Evolutionary conservation across 352 stramenopile species (phyloP).

Genomic region (Phytophthora kernoviae): DNA sequence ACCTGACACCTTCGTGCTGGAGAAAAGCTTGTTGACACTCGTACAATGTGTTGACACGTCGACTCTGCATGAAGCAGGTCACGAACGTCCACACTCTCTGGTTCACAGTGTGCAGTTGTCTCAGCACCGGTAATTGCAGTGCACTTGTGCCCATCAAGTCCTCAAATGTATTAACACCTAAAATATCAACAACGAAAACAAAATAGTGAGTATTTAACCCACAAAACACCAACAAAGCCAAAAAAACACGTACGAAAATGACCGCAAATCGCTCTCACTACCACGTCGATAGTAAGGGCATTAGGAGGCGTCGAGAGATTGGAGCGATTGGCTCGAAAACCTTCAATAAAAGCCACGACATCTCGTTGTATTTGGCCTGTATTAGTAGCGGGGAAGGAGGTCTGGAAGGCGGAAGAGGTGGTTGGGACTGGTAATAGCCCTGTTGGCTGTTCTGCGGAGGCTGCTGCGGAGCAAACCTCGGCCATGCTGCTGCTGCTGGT

Average conservation of each 20-base stretch:
- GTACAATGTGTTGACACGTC: conserved; percentile 73
- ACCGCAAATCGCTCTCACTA: conserved; percentile 58
- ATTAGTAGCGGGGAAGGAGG: conserved; percentile 8
- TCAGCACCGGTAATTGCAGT: conserved; percentile 51
- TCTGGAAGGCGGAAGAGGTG: conserved; percentile 3
- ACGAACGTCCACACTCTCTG: conserved; percentile 85
- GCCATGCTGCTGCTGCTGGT: conserved; percentile 40
- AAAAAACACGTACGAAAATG: conserved; percentile 64
- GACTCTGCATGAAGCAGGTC: conserved; percentile 75
- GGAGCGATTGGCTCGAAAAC: conserved; percentile 56
- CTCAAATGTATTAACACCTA: conserved; percentile 58
- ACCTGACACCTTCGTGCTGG: conserved; percentile 62
- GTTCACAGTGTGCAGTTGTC: conserved; percentile 66
- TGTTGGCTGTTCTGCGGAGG: conserved; percentile 4
- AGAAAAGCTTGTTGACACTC: conserved; percentile 77
- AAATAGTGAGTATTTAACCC: conserved; percentile 3
- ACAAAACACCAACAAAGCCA: background rate
- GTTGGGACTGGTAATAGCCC: conserved; percentile 12
- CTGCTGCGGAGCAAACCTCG: background rate
- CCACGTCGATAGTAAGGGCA: conserved; percentile 50
- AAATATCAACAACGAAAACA: conserved; percentile 5
- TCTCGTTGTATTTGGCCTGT: conserved; percentile 39
- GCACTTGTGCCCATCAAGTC: conserved; percentile 51
- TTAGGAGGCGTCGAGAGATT: conserved; percentile 53
- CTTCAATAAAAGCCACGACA: conserved; percentile 64